Base-by-base conservation (phyloP, 371 early-diverging fungal species). In the Enterocytospora artemiae region DNA sequence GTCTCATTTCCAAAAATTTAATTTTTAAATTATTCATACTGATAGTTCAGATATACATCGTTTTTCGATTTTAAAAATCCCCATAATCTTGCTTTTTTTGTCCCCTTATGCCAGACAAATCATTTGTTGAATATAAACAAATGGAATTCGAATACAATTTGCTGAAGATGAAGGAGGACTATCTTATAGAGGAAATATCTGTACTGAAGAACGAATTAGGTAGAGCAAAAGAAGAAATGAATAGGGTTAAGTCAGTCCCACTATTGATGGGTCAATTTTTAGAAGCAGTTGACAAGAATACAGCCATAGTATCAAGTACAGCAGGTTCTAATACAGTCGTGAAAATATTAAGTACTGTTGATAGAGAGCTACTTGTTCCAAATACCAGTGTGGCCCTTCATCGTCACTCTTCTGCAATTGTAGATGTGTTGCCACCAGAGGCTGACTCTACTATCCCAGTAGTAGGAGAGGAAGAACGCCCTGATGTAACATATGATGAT, bases 231-330 rank as follows among this genome's bases (percentile, higher is more conserved):
- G 93, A 93, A 70, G 95, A 96, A 78, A 95, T 98, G 16, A 92
- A 95, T 80, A 83, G 97, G 60, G 94, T 98, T 71, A 88, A 90
- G 77, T 89, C 92, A 20, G 96, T 98, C 16, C 99, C 99, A 28
- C 82, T 98, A 43, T 90, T 96, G 25, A 89, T 98, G 77, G 97
- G 96, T 32, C 96, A 96, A 78, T 98, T 98, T 80, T 78, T 96
- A 48, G 96, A 96, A 77, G 88, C 93, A 32, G 90, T 97, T 70
- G 98, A 96, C 80, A 86, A 87, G 71, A 86, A 90, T 71, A 91
- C 92, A 0, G 95, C 93, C 62, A 98, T 96, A 74, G 88, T 96
- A 37, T 88, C 88, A 20, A 90, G 91, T 14, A 95, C 96, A 1
- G 88, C 96, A 0, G 93, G 95, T 18, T 85, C 88, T 28, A 93